Evolutionary conservation across 2,329 filamentous ascomycete species (phyloP).

Genomic region (Hypoxylon sp.): DNA sequence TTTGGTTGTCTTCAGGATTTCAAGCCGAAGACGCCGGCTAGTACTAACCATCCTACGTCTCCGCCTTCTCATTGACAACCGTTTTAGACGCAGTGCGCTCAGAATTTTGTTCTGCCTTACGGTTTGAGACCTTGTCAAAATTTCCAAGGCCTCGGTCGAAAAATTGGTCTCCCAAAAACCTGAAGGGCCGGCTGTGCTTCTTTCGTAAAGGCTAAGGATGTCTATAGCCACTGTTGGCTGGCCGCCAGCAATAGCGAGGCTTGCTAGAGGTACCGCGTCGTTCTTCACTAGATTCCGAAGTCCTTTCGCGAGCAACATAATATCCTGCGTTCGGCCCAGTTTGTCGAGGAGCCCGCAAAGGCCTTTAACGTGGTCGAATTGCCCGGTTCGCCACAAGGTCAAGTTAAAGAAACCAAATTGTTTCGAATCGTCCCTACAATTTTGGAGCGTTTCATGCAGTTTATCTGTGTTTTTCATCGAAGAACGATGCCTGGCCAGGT

Average conservation of each 20-base stretch:
- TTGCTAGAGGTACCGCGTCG: constrained; percentile 39
- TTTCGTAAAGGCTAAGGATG: constrained; percentile 41
- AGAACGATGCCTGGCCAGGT: constrained; percentile 43
- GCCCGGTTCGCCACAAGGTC: constrained; percentile 45
- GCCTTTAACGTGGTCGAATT: constrained; percentile 40
- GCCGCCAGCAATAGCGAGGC: constrained; percentile 46
- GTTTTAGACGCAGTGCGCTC: constrained; percentile 35
- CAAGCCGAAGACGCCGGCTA: background rate
- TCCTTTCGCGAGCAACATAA: constrained; percentile 42
- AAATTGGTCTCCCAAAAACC: constrained; percentile 48
- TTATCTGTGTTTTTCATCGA: constrained; percentile 24
- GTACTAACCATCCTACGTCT: background rate
- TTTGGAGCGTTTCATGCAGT: constrained; percentile 23
- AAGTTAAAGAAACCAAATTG: constrained; percentile 37
- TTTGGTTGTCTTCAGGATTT: constrained; percentile 37
- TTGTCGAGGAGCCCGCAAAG: constrained; percentile 46
- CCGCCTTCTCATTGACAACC: constrained; percentile 4
- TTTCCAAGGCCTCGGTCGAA: constrained; percentile 42
- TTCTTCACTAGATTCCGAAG: constrained; percentile 32
- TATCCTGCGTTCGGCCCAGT: constrained; percentile 48
- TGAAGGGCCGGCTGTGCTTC: constrained; percentile 23
- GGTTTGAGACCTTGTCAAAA: constrained; percentile 35
- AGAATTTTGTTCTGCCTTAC: constrained; percentile 40
- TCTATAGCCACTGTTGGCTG: constrained; percentile 48
- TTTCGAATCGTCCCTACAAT: background rate